Evolutionary conservation across 2,329 filamentous ascomycete species (phyloP).

Genomic region (Sphaerulina musiva): DNA sequence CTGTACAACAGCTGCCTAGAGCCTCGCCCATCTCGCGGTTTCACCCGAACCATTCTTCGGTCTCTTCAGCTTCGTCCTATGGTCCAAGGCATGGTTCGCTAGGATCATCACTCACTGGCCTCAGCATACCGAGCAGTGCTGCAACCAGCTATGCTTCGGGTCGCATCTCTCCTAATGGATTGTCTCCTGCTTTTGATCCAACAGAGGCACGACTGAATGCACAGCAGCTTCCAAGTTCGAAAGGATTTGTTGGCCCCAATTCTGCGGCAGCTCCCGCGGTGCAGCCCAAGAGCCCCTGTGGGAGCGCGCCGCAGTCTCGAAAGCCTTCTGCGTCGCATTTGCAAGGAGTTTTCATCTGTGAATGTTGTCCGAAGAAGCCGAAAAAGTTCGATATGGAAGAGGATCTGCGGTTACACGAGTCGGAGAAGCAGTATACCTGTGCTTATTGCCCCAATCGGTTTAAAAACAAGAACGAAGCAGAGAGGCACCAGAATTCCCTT

Average conservation of each 20-base stretch:
- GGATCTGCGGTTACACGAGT: conserved; percentile 75
- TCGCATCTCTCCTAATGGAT: conserved; percentile 53
- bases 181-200: conserved; percentile 53
- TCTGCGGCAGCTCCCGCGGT: conserved; percentile 34
- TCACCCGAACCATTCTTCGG: conserved; percentile 52
- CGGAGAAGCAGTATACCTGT: conserved; percentile 95
- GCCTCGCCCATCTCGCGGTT: conserved; percentile 50
- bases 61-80: conserved; percentile 60
- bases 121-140: conserved; percentile 57
- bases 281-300: conserved; percentile 40
- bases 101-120: conserved; percentile 52
- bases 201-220: conserved; percentile 47
- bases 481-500: conserved; percentile 90
- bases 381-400: conserved; percentile 86
- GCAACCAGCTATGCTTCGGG: conserved; percentile 57
- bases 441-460: conserved; percentile 89
- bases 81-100: conserved; percentile 57
- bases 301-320: conserved; percentile 41
- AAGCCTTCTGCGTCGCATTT: conserved; percentile 48
- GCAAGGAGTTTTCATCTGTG: conserved; percentile 65
- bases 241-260: conserved; percentile 40
- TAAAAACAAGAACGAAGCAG: conserved; percentile 98
- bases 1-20: conserved; percentile 51
- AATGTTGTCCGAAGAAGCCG: conserved; percentile 94
- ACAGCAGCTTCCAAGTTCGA: conserved; percentile 49